Percentiles rank a stretch among this genome's conserved stretches.
Conservation (phyloP, 75 land plant genomes). For the Selaginella tamariscina region DNA sequence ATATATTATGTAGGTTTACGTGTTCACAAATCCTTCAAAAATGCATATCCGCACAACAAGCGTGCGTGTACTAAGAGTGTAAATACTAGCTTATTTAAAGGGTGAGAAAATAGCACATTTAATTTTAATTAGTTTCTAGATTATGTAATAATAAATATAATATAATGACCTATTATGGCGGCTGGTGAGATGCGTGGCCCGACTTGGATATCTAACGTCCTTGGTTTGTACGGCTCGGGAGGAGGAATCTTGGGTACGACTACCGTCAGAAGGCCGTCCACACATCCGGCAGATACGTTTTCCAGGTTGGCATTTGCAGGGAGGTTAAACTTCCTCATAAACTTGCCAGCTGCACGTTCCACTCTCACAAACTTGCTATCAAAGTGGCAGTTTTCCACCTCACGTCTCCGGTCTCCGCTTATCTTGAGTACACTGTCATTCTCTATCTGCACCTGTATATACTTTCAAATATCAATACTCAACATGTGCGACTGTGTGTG, state of each 20-base stretch:
- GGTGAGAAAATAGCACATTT: background rate
- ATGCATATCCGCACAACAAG: no score
- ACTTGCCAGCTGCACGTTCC: background rate
- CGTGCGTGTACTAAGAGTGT: no score
- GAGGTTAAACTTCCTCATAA: slow-evolving; percentile 7
- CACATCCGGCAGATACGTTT: background rate
- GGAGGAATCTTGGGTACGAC: slow-evolving; percentile 10
- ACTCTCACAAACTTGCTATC: slow-evolving; percentile 1
- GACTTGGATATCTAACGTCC: background rate
- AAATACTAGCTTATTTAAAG: no score
- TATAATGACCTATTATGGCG: no score
- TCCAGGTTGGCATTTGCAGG: slow-evolving; percentile 8
- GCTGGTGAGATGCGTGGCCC: background rate
- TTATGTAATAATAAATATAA: no score
- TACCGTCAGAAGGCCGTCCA: background rate
- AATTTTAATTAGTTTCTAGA: no score
- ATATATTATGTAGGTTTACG: no score
- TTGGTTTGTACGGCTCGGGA: slow-evolving; percentile 2
- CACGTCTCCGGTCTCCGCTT: background rate
- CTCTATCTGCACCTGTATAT: background rate
- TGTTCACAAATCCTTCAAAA: no score
- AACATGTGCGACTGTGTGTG: no score
- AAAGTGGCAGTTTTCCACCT: background rate
- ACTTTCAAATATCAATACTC: no score
- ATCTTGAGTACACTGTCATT: background rate